These are phyloP conservation scores for Medicago arabica DNA, from an alignment of 306 rosid species.

Conservation along the genomic window DNA sequence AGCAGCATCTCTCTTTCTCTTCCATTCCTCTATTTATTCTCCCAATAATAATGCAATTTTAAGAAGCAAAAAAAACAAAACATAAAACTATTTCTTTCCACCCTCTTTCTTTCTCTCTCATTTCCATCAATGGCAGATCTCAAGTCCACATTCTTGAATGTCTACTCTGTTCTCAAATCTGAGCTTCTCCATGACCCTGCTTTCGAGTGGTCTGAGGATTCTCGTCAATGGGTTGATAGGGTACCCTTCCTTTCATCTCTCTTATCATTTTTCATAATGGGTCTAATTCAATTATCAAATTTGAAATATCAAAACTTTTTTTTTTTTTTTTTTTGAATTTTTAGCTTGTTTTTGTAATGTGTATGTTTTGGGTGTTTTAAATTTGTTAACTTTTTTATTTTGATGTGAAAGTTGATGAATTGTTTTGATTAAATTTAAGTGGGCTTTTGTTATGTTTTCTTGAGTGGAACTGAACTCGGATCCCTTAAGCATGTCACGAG, in stretches of 20 bases:
- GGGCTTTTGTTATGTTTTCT: background rate
- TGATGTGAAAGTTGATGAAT: too few species aligned
- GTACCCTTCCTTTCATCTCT: slow-evolving; percentile 29
- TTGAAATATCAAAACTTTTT: background rate
- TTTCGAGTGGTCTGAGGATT: slow-evolving; percentile 67
- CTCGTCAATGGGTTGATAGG: slow-evolving; percentile 78
- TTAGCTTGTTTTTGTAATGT: background rate
- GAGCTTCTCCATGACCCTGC: slow-evolving; percentile 80
- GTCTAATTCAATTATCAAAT: background rate
- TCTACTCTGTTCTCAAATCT: slow-evolving; percentile 69
- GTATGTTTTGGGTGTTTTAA: background rate
- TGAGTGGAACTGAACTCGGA: background rate
- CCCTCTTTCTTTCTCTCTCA: background rate
- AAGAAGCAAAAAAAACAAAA: background rate
- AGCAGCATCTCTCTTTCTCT: background rate
- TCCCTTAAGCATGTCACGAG: background rate
- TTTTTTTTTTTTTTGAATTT: background rate
- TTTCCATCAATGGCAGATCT: slow-evolving; percentile 70
- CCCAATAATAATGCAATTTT: background rate
- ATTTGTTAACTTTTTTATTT: background rate
- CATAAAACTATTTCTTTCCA: background rate
- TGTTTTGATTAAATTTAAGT: slow-evolving; percentile 2
- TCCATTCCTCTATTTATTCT: background rate
- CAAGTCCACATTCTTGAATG: slow-evolving; percentile 69
- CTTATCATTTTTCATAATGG: background rate